Evolutionary conservation across 352 stramenopile genomes (phyloP), one percentile per base, ranked within the genome.

Genomic region (Globisporangium cederbergense): DNA sequence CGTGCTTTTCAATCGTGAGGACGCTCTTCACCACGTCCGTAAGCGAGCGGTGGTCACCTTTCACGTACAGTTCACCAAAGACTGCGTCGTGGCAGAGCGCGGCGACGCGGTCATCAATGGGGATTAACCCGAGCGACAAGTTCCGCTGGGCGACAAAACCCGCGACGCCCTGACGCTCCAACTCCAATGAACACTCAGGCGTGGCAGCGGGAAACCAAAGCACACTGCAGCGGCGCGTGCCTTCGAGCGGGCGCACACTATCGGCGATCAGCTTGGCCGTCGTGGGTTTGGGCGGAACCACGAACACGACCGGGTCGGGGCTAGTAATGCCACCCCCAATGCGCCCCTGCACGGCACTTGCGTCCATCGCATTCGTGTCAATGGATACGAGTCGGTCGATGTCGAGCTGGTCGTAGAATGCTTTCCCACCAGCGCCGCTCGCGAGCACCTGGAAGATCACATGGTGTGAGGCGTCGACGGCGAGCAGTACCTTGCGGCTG

Each of bases 41-140:
- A n/a, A 93, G 66, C 4, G 77, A 60, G 25, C 83, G 70, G 49
- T 78, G 76, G 55, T 90, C 74, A 1, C 77, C 73, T 54, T 87
- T 81, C 7, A 93, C 78, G 60, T 90, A 93, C 20, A 93, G 65
- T 50, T 91, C 75, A 25, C 76, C 78, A 56, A 93, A 93, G 22
- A 86, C 73, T 28, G 66, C 72, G 67, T 91, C 83, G 52, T 85
- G 74, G 51, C 82, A 91, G 47, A 93, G 65, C 11, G 79, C 76
- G 18, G 74, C 72, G 28, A 91, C 82, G 22, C 75, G 62, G 10
- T 68, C 66, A 51, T 91, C 85, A 40, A 89, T 72, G 0, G 82
- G 85, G 32, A 93, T 66, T 13, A 93, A 58, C 0, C 78, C 81
- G 7, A 93, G 63, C 22, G 71, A 65, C 43, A 93, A 66, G 55